A percentile compares a stretch with the other conserved stretches of the same genome.
Conservation (phyloP, 306 rosid genomes). For the Corylus americana region DNA sequence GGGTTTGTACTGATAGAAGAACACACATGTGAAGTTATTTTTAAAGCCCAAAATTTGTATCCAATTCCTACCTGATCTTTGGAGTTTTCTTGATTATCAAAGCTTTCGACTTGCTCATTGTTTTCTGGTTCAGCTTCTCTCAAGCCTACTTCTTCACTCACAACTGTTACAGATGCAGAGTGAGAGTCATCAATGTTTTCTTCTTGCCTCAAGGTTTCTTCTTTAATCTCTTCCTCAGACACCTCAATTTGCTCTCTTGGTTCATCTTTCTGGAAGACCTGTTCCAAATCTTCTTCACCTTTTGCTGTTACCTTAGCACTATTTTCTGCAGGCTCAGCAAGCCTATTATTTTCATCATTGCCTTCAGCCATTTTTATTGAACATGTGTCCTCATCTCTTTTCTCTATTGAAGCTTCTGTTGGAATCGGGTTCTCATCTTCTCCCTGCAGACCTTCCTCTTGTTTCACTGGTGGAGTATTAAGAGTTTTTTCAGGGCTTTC, state of each 20-base stretch:
- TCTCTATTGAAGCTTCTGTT: conserved; percentile 16
- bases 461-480: conserved; percentile 14
- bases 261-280: conserved; percentile 21
- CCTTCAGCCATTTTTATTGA: conserved; percentile 10
- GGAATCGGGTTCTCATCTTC: conserved; percentile 1
- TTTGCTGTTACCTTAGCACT: background rate
- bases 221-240: no score
- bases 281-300: conserved; percentile 13
- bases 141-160: no score
- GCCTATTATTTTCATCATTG: background rate
- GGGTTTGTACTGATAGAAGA: background rate
- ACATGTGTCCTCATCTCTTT: conserved; percentile 10
- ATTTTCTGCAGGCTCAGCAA: conserved; percentile 11
- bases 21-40: background rate
- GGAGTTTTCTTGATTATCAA: background rate
- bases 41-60: background rate
- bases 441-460: conserved; percentile 18
- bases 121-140: no score
- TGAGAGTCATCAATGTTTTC: no score
- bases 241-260: background rate
- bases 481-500: conserved; percentile 15
- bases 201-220: no score
- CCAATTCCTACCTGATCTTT: conserved; percentile 24
- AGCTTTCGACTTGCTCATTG: no score
- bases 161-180: no score